Base-by-base conservation (phyloP, 2,329 filamentous ascomycete species). In the Beauveria bassiana region DNA sequence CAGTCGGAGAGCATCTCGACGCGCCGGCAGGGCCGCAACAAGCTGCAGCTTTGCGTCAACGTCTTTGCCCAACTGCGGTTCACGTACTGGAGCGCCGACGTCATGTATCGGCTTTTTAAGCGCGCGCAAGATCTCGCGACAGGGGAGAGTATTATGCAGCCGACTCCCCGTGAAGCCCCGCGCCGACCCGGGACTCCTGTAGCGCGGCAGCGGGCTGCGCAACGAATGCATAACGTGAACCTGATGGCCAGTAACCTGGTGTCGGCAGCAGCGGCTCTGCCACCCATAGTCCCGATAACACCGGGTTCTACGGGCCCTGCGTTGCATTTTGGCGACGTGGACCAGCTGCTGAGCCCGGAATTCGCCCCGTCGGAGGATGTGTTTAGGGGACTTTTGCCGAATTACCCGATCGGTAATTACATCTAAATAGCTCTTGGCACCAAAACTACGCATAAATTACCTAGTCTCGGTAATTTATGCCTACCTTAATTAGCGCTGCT, bases 61-160 rank as follows among this genome's bases (percentile, higher is more conserved):
- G 51, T 56, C 10, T 42, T 42, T n/a, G 50, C 40, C 7, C 12
- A 49, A 10, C 51, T 61, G 16, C 49, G 51, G 12, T 31, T 26
- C 16, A 57, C 51, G 26, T 61, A 61, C 18, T 57, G 51, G 51
- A 61, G 59, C 45, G 59, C 59, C 24, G 43, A 61, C 42, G 59
- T 61, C 45, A 61, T 61, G 59, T 57, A 61, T n/a, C 42, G 52
- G 2, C 3, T 61, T 7, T 61, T 61, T 14, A 20, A 57, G 12
- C 51, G 59, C 2, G 59, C 59, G 16, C 59, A 56, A 34, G 34
- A 38, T 3, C 42, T 61, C 14, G 10, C 31, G 18, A 18, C 22
- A 3, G 42, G 31, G 12, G 26, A 22, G 2, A 14, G 12, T 3
- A 12, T 18, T 10, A 3, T 24, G 8, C 31, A 26, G 18, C 22